phyloP scores from a whole-genome alignment of 2,329 filamentous ascomycete species.

The Alternaria brassicae region DNA sequence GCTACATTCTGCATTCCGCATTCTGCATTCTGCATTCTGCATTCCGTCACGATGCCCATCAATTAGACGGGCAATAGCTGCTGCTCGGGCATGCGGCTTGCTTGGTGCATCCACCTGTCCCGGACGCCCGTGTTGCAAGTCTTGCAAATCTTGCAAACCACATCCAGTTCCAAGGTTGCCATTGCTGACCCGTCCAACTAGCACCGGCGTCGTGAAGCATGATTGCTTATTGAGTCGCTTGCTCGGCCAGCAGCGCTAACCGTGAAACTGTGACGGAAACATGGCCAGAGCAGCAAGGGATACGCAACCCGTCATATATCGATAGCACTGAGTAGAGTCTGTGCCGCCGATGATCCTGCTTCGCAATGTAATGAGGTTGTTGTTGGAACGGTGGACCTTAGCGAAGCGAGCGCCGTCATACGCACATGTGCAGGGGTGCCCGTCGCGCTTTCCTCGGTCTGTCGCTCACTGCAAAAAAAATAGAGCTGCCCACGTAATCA shows the following conservation, averaged over 20 bases:
- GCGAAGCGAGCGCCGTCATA: constrained; percentile 17
- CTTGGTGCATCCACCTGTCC: constrained; percentile 23
- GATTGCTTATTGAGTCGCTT: constrained; percentile 42
- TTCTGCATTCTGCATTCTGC: constrained; percentile 22
- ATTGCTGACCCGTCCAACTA: constrained; percentile 25
- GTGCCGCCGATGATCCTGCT: constrained; percentile 35
- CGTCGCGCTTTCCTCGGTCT: constrained; percentile 13
- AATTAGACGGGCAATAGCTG: constrained; percentile 9
- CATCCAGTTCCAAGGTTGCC: constrained; percentile 17
- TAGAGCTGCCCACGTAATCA: constrained; percentile 27
- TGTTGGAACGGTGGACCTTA: constrained; percentile 19
- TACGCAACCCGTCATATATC: constrained; percentile 30
- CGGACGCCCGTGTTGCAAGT: constrained; percentile 25
- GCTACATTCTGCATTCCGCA: constrained; percentile 22
- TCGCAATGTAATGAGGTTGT: constrained; percentile 20
- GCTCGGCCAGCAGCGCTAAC: constrained; percentile 40
- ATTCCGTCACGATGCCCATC: constrained; percentile 15
- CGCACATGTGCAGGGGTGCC: constrained; percentile 16
- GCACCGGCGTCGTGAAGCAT: constrained; percentile 22
- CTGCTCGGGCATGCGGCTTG: constrained; percentile 16
- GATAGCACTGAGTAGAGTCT: constrained; percentile 25
- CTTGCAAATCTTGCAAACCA: constrained; percentile 19
- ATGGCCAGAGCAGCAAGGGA: constrained; percentile 34
- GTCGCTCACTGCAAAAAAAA: constrained; percentile 4
- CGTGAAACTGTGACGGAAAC: constrained; percentile 40